Percentiles rank a stretch among this genome's conserved stretches.
Evolutionary conservation across 208 protist species (phyloP).

Genomic region (Endotrypanum monterogeii): DNA sequence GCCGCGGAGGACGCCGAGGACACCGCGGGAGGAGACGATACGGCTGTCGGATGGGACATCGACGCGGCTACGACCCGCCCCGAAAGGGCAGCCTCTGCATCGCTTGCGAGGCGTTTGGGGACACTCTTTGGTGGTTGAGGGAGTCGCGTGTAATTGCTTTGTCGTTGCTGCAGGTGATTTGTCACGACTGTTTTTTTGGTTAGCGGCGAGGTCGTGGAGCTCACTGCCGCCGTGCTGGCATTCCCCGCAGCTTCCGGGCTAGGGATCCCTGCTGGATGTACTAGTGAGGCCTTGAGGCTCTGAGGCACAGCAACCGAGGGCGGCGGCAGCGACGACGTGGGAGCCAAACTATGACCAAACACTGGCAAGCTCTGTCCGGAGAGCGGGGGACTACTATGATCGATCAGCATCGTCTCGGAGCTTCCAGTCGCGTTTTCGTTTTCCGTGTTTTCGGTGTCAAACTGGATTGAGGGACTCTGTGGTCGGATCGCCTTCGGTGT

Average conservation of each 20-base stretch:
- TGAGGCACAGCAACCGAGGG: neutral
- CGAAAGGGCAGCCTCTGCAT: neutral
- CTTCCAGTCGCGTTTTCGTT: neutral
- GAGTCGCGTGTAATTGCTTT: conserved; percentile 4
- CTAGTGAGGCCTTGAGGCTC: neutral
- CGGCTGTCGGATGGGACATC: conserved; percentile 6
- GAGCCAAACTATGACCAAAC: neutral
- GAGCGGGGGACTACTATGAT: neutral
- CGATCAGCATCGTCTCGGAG: neutral
- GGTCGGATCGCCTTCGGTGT: conserved; percentile 2
- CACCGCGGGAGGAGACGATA: conserved; percentile 1
- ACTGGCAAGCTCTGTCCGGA: neutral
- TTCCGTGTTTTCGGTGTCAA: conserved; percentile 12
- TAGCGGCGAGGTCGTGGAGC: neutral
- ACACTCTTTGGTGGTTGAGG: neutral
- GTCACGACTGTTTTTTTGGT: conserved; percentile 43
- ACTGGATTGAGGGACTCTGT: conserved; percentile 20
- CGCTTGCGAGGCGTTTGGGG: neutral
- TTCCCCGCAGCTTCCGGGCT: neutral
- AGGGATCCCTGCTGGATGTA: neutral
- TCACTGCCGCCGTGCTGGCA: neutral
- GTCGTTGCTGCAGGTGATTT: conserved; percentile 27
- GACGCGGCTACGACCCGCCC: conserved; percentile 15
- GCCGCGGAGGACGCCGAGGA: neutral
- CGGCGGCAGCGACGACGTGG: conserved; percentile 2